These are phyloP conservation scores for Tylopilus intermedius DNA, from an alignment of 768 basidiomycete genomes.

Conservation along the genomic window DNA sequence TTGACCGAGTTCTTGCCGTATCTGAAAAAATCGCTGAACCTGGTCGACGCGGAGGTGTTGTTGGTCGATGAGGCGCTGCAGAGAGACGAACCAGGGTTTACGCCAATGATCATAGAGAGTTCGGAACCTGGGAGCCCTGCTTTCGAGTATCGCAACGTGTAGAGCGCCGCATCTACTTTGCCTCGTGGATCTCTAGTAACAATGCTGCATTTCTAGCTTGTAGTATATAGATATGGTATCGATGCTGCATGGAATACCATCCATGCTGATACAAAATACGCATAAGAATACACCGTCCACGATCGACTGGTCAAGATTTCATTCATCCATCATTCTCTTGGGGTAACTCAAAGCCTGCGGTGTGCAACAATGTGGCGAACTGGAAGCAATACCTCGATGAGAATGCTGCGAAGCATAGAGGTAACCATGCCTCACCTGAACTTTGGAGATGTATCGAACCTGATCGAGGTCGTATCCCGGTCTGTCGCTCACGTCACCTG, in stretches of 20 bases:
- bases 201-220: not conserved
- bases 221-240: not conserved
- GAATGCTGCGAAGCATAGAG: not conserved
- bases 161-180: slow-evolving; percentile 2
- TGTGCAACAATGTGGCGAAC: slow-evolving; percentile 69
- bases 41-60: slow-evolving; percentile 67
- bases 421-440: slow-evolving; percentile 51
- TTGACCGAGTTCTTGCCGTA: slow-evolving; percentile 71
- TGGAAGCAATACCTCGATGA: slow-evolving; percentile 19
- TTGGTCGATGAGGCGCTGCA: slow-evolving; percentile 63
- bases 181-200: not conserved
- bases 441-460: slow-evolving; percentile 78
- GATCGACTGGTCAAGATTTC: not conserved
- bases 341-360: slow-evolving; percentile 53
- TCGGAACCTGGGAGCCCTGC: slow-evolving; percentile 86
- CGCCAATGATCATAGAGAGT: slow-evolving; percentile 65
- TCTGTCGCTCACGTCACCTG: slow-evolving; percentile 75
- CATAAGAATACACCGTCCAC: not conserved
- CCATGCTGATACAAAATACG: not conserved
- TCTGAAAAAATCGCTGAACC: slow-evolving; percentile 67
- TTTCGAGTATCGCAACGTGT: slow-evolving; percentile 82
- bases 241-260: not conserved
- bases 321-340: not conserved
- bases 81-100: slow-evolving; percentile 54
- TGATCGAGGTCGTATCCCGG: slow-evolving; percentile 82